Evolutionary conservation across 257 asterid species (phyloP), one percentile per base, ranked within the genome.

Genomic region (Datura wrightii): DNA sequence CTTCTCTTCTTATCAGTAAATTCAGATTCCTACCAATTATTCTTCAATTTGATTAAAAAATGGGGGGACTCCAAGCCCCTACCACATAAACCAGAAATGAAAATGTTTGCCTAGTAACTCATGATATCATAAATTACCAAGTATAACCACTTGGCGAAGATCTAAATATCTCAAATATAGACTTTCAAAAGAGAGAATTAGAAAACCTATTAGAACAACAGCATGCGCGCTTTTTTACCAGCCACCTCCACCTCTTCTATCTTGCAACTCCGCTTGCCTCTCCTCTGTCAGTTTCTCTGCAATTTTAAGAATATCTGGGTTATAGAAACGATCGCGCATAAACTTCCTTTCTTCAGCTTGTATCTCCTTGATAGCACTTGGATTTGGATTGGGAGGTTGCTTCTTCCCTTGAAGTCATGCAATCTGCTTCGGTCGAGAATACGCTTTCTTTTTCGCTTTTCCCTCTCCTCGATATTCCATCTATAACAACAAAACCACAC

Each of bases 361-460:
- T 86, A 93, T 94, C 89, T 96, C 96, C 83, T 90, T 92, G 67
- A 93, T 46, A 76, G 98, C 95, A 83, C 93, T 91, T 13, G 98
- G 94, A 79, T 89, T 92, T 46, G 99, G 98, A 70, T 93, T 93
- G 67, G 96, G 93, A 85, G 96, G 98, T 48, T 91, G 94, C 58
- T 89, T 86, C 89, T 90, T 93, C 6, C 98, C 98, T 83, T 90
- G 97, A 80, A 89, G 94, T 82, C 87, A 86, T 66, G 94, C 90
- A 50, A 91, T 93, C 90, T 94, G 72, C 90, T 92, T 96, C 88
- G 94, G 84, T 85, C 93, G 92, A 69, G 90, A 39, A 85, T 89
- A 93, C n/a, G 94, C 97, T 84, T 89, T 86, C 94, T 90, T 96
- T 86, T 86, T 92, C 71, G 63, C 89, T 67, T 86, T 94, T 86